phyloP scores from a whole-genome alignment of 2,329 filamentous ascomycete genomes.

The Dothistroma septosporum region DNA sequence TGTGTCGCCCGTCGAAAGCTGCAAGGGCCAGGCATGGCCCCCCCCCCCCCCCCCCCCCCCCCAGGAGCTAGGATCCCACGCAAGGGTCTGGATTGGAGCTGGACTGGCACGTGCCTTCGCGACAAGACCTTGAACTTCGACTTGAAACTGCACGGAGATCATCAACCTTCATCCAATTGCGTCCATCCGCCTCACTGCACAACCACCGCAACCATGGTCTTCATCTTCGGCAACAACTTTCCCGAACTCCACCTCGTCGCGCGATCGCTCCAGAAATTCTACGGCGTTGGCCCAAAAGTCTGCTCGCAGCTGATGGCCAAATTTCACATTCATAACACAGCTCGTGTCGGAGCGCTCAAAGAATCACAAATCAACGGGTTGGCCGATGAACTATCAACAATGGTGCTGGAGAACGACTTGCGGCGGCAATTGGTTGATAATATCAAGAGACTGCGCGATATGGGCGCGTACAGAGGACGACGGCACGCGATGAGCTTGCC shows the following conservation, averaged over 20 bases:
- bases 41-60: not conserved
- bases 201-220: slow-evolving; percentile 35
- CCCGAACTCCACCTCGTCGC: slow-evolving; percentile 71
- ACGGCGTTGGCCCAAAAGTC: slow-evolving; percentile 69
- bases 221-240: slow-evolving; percentile 85
- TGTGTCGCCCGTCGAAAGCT: not conserved
- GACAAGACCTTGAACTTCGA: not conserved
- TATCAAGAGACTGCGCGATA: slow-evolving; percentile 80
- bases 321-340: slow-evolving; percentile 79
- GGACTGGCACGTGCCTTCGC: not conserved
- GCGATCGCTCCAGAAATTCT: slow-evolving; percentile 73
- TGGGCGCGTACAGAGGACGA: slow-evolving; percentile 82
- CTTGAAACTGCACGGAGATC: not conserved
- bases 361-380: slow-evolving; percentile 75
- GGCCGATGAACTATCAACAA: slow-evolving; percentile 77
- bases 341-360: slow-evolving; percentile 69
- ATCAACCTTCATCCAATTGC: not conserved
- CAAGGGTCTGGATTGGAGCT: not conserved
- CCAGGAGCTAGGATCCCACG: not conserved
- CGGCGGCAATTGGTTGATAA: slow-evolving; percentile 74
- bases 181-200: slow-evolving; percentile 1
- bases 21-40: slow-evolving; percentile 4
- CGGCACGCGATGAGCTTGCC: slow-evolving; percentile 90
- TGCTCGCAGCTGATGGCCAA: slow-evolving; percentile 78
- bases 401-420: slow-evolving; percentile 92